Evolutionary conservation across 2,329 filamentous ascomycete species (phyloP).

Genomic region (Penicillium polonicum): DNA sequence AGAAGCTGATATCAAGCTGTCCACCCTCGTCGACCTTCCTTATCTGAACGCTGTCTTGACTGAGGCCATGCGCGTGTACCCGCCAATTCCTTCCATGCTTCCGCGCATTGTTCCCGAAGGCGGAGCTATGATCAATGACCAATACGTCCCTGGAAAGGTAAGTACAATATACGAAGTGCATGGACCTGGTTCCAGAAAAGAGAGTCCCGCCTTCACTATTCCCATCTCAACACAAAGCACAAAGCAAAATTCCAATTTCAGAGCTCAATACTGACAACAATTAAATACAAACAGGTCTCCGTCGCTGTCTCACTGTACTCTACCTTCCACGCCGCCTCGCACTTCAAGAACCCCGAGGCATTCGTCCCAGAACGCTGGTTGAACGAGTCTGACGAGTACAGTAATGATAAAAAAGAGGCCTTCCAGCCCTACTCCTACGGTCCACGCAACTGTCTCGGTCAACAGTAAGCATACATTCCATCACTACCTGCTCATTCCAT

Average conservation of each 20-base stretch:
- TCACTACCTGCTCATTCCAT: background rate
- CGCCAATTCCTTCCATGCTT: conserved; percentile 31
- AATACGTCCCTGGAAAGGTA: conserved; percentile 29
- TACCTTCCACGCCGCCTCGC: conserved; percentile 6
- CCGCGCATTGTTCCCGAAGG: conserved; percentile 31
- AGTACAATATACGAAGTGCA: background rate
- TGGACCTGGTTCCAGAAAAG: background rate
- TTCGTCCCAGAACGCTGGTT: conserved; percentile 38
- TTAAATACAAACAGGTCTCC: conserved; percentile 10
- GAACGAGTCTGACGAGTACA: conserved; percentile 16
- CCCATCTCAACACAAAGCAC: background rate
- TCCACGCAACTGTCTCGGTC: conserved; percentile 32
- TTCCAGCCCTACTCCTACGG: conserved; percentile 35
- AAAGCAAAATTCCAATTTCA: background rate
- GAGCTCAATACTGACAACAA: background rate
- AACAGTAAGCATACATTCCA: conserved; percentile 14
- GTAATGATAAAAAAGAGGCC: conserved; percentile 31
- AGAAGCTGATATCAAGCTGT: conserved; percentile 20
- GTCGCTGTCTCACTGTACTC: conserved; percentile 18
- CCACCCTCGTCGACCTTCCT: conserved; percentile 13
- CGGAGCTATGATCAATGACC: conserved; percentile 27
- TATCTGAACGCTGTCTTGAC: conserved; percentile 31
- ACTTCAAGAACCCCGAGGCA: conserved; percentile 22
- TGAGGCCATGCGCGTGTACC: conserved; percentile 30
- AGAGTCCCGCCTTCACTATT: background rate